Evolutionary conservation across 2,329 filamentous ascomycete species (phyloP), one percentile per base, ranked within the genome.

Genomic region (Hymenoscyphus fructigenus): DNA sequence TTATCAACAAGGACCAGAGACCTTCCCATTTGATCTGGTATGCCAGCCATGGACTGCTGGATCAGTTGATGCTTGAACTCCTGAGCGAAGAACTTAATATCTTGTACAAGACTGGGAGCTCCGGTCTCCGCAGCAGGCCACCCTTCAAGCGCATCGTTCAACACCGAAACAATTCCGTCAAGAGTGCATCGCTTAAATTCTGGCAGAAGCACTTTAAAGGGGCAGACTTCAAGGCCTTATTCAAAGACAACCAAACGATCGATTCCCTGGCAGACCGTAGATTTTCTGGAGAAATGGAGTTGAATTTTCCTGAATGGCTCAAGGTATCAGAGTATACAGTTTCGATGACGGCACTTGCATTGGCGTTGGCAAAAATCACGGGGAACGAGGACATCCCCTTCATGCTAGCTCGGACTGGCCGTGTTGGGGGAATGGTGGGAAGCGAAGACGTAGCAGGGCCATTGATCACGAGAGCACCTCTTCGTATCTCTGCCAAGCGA

Each of bases 401-500:
- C 55, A 57, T 57, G 55, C 32, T 57, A n/a, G 55, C 32, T 32
- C 55, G 55, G 17, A 32, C 55, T 34, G 55, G 55, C 14, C 55
- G 55, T 34, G 55, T 57, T 10, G 55, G 55, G n/a, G 55, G 32
- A 57, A 57, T 57, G 55, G 28, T 34, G 1, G 55, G 55, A 20
- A 57, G 55, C 55, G 55, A 57, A 57, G 26, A 57, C 26, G 55
- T 57, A 34, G 55, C 32, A 29, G 55, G 55, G 26, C 55, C 55
- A 57, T 29, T 57, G 57, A 34, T 59, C 34, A 59, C 57, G 32
- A 59, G 57, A 59, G 57, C 57, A 28, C 57, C 57, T 44, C 57
- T 59, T 17, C 57, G 57, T 44, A 59, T 59, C 57, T 59, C 57
- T 59, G 57, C 44, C 57, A 59, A 59, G 32, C 23, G 36, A 38